Base-by-base conservation (phyloP, 1,139 yeast genomes). In the Diutina mesorugosa region DNA sequence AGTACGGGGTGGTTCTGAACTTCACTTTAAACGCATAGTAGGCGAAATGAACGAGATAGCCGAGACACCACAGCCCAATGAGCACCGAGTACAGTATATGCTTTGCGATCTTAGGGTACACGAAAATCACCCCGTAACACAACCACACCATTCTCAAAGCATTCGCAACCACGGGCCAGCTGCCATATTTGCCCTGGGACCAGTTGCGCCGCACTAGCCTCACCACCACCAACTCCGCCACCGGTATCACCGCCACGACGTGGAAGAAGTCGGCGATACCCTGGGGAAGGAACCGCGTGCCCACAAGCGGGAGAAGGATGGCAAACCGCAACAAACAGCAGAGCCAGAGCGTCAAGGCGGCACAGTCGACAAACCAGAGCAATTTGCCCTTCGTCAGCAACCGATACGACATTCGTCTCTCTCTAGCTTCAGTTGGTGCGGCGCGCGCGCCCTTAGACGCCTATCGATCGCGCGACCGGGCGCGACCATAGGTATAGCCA, bases 261-360 rank as follows among this genome's bases (percentile, higher is more conserved):
- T 78, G 79, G 61, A 82, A 80, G 69, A 81, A 83, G 61, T 80
- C 85, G 55, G 87, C 87, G 14, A 85, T 81, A 1, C 90, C 90
- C 8, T 85, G 88, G 1, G 89, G 85, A 35, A 85, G 67, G 62
- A 82, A 85, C 60, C 72, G 73, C 51, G 80, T 68, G 0, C 89
- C 87, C 8, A 83, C 88, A 30, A 85, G 67, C 1, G 87, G 88
- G 54, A 81, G 70, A 41, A 85, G 69, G 2, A 83, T 67, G 14
- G 75, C 57, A 61, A 83, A 75, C 55, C 90, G 67, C 7, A 72
- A 67, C 6, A 81, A 66, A 57, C 85, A 76, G 55, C 84, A 78
- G 47, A 73, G 65, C 80, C 83, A 81, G 29, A 83, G 65, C 3
- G 83, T 73, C 16, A 76, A 69, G 0, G 80, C 65, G 8, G 67